phyloP scores from a whole-genome alignment of 495 filamentous ascomycete species.

The Penicillium verhagenii region DNA sequence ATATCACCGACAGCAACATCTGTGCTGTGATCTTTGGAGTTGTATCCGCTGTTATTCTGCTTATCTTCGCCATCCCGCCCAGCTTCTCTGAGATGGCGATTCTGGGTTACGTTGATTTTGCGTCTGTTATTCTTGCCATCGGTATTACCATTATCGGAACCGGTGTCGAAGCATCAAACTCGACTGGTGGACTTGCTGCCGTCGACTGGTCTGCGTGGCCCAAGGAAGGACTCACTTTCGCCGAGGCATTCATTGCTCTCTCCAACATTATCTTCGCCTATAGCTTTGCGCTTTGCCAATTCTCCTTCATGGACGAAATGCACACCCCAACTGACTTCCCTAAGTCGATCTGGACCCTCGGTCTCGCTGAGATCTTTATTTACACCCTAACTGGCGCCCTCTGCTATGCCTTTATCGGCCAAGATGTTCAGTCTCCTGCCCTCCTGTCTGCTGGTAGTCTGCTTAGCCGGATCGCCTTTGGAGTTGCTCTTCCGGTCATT shows the following conservation, averaged over 20 bases:
- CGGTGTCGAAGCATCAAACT: neutral
- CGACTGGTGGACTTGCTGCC: neutral
- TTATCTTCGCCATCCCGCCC: neutral
- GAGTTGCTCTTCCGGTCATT: slow-evolving; percentile 25
- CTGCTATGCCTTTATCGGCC: neutral
- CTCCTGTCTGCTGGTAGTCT: slow-evolving; percentile 54
- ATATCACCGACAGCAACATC: neutral
- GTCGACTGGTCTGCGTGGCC: neutral
- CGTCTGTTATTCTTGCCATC: neutral
- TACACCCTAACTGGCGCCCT: neutral
- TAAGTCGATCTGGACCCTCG: neutral
- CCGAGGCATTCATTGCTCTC: neutral
- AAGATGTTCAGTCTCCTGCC: neutral
- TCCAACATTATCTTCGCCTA: neutral
- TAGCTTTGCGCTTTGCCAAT: neutral
- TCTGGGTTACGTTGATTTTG: neutral
- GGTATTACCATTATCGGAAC: slow-evolving; percentile 1
- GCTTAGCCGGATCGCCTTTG: slow-evolving; percentile 66
- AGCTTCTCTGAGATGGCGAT: neutral
- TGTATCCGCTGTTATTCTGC: neutral
- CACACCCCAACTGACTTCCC: neutral
- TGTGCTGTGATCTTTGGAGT: neutral
- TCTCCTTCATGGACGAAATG: neutral
- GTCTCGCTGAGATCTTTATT: neutral
- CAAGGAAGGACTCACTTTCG: neutral